Evolutionary conservation across 1,139 yeast genomes (phyloP).

Genomic region (Candida albicans): DNA sequence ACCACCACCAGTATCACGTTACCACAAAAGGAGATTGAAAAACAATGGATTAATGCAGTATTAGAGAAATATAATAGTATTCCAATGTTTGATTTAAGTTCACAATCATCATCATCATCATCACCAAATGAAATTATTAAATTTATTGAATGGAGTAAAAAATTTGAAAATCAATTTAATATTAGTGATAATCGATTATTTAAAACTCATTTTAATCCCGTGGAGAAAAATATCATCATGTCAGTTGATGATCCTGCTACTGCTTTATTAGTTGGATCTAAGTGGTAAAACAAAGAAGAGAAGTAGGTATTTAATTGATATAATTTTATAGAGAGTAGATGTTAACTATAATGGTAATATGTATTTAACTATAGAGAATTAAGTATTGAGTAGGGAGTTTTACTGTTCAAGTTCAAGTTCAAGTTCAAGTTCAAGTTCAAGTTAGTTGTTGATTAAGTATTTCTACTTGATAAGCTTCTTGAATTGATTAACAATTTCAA

Average conservation of each 20-base stretch:
- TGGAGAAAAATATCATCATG: constrained; percentile 53
- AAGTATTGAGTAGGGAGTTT: too few relatives aligned
- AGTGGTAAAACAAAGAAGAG: constrained; percentile 31
- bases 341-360: too few relatives aligned
- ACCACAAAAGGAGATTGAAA: constrained; percentile 19
- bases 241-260: constrained; percentile 46
- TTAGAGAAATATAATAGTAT: constrained; percentile 31
- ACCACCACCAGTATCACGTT: constrained; percentile 6
- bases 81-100: constrained; percentile 20
- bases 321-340: too few relatives aligned
- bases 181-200: constrained; percentile 39
- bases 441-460: too few relatives aligned
- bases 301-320: too few relatives aligned
- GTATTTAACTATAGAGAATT: too few relatives aligned
- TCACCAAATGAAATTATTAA: constrained; percentile 14
- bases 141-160: constrained; percentile 30
- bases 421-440: too few relatives aligned
- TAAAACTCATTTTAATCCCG: constrained; percentile 49
- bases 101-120: constrained; percentile 2
- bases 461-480: too few relatives aligned
- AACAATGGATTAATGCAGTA: constrained; percentile 44
- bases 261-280: constrained; percentile 43
- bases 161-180: constrained; percentile 32
- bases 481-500: too few relatives aligned
- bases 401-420: too few relatives aligned